Evolutionary conservation across 768 basidiomycete genomes (phyloP), one percentile per base, ranked within the genome.

Genomic region (Pleurotus ostreatus): DNA sequence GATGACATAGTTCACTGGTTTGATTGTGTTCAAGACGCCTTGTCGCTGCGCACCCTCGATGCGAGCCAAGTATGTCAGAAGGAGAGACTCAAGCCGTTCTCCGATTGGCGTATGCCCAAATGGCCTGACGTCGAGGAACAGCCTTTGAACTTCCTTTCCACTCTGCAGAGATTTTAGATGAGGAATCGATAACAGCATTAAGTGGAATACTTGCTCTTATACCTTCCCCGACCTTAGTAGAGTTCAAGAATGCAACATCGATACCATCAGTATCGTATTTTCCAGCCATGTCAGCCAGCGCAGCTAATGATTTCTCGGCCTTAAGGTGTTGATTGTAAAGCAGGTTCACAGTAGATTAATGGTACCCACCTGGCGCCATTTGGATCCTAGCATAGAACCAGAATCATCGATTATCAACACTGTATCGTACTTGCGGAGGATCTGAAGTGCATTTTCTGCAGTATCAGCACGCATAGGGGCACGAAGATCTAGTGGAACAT

Each of bases 171-270:
- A 34, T 30, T 23, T 34, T n/a, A 22, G 12, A 16, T n/a, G 18
- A 22, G 38, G 15, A 3, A 7, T 11, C 30, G 30, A 1, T 34
- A 8, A 9, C 30, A 34, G 30, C 30, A 34, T 23, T 18, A 25
- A 25, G 20, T 26, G 5, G 47, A 47, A 34, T 41, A 45, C 64
- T 51, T 56, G 71, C 81, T 68, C 71, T 77, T 55, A 83, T 46
- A 57, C 74, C 71, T 11, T 51, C 45, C 0, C 72, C 73, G 23
- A 62, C 61, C 51, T 54, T 62, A 18, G 52, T 45, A 53, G 72
- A 64, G 57, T 86, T 86, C 51, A 88, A 61, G 69, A 88, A 88
- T 59, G 80, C 67, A 4, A 87, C 71, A 57, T 87, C 85, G 40
- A 88, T 78, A 2, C 86, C 86, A 57, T 85, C 78, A 4, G 59